Base-by-base conservation (phyloP, 2,329 filamentous ascomycete species). In the Aspergillus sojae region DNA sequence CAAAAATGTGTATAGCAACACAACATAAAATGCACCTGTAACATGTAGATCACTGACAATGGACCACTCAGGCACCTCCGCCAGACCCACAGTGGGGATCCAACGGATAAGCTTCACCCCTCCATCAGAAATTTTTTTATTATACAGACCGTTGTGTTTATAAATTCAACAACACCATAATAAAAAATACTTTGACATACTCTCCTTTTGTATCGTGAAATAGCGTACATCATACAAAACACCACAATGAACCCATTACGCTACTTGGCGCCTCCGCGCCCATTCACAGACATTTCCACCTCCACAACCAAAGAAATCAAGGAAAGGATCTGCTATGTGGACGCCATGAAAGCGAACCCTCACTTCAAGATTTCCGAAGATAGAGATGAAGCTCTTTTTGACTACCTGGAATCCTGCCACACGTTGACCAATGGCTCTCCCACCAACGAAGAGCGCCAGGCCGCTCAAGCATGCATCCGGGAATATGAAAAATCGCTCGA, bases 211-310 rank as follows among this genome's bases (percentile, higher is more conserved):
- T 19, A 41, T 41, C 7, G 39, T 41, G 39, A 19, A 41, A n/a
- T 41, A 41, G 39, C 16, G 19, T 41, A 10, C 6, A 41, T n/a
- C 4, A 41, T 19, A 41, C 39, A 41, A 9, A 41, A 41, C 3
- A 41, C 39, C 39, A 48, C 2, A 36, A 66, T 66, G 64, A 56
- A 66, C 23, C 62, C 62, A n/a, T 52, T 66, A 4, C 64, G 64
- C 12, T 66, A 66, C 32, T 53, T 66, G 50, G 64, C 62, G 32
- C 39, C 64, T 28, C 64, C 64, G 1, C 26, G 32, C 36, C 59
- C 62, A 14, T 66, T 64, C 60, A 50, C 36, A 30, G 62, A 53
- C 6, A 48, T 66, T n/a, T 57, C 64, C 12, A 41, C 28, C 21
- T 41, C 62, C 58, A 60, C 52, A 23, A 60, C 23, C 19, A 62